These are phyloP conservation scores for Pseudoturritis turrita DNA, from an alignment of 345 rosid genomes.

Conservation along the genomic window DNA sequence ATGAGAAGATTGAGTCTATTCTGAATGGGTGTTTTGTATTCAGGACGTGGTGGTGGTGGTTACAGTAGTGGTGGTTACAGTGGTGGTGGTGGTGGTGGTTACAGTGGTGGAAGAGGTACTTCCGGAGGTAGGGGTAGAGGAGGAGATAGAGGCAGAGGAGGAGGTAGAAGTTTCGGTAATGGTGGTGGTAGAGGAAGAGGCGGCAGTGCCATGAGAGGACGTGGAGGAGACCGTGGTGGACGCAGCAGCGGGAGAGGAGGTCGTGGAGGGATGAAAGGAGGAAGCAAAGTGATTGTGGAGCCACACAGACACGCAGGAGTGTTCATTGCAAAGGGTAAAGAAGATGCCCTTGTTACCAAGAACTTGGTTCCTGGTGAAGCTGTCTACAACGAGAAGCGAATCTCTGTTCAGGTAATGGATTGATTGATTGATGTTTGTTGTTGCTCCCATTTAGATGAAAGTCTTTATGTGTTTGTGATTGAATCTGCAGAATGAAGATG, in stretches of 20 bases:
- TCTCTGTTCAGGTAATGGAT: conserved; percentile 69
- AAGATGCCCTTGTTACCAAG: conserved; percentile 89
- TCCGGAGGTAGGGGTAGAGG: conserved; percentile 35
- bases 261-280: conserved; percentile 86
- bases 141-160: conserved; percentile 39
- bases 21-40: background rate
- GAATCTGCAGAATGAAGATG: conserved; percentile 70
- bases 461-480: background rate
- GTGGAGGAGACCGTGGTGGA: conserved; percentile 45
- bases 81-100: conserved; percentile 31
- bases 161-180: conserved; percentile 18
- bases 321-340: conserved; percentile 87
- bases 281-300: conserved; percentile 75
- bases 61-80: conserved; percentile 24
- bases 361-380: conserved; percentile 91
- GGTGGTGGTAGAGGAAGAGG: conserved; percentile 41
- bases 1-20: background rate
- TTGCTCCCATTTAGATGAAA: background rate
- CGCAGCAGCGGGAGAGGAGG: conserved; percentile 33
- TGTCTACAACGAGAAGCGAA: conserved; percentile 92
- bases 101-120: conserved; percentile 50
- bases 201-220: conserved; percentile 17
- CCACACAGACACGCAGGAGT: conserved; percentile 90
- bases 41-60: conserved; percentile 31
- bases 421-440: background rate